phyloP scores from a whole-genome alignment of 345 rosid species.

The Euphorbia tirucalli region DNA sequence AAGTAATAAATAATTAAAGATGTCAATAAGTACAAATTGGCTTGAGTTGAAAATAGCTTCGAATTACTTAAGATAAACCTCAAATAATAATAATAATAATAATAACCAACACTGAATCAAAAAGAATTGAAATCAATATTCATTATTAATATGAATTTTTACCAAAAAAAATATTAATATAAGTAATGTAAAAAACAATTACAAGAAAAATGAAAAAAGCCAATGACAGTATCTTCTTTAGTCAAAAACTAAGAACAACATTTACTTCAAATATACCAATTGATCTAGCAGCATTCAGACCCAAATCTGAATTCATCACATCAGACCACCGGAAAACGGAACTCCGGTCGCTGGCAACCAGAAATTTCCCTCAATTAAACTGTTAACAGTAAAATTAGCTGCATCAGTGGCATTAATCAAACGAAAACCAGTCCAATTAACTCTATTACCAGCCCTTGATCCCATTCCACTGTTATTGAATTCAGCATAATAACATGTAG shows the following conservation, averaged over 20 bases:
- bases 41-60: too few species aligned
- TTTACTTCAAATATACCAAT: too few species aligned
- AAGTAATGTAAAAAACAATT: background rate
- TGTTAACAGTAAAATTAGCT: conserved; percentile 20
- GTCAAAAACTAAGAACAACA: too few species aligned
- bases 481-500: conserved; percentile 36
- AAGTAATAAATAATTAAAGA: too few species aligned
- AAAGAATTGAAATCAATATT: background rate
- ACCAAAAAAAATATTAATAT: too few species aligned
- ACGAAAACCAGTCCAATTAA: conserved; percentile 58
- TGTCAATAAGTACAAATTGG: too few species aligned
- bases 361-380: conserved; percentile 20
- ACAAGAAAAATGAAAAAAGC: too few species aligned
- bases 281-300: too few species aligned
- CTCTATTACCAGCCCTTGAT: conserved; percentile 19
- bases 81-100: too few species aligned
- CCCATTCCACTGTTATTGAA: conserved; percentile 33
- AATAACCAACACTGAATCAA: background rate
- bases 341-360: conserved; percentile 36
- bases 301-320: background rate
- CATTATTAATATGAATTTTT: too few species aligned
- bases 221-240: background rate
- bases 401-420: conserved; percentile 28
- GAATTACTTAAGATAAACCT: too few species aligned
- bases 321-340: conserved; percentile 24